Evolutionary conservation across 495 filamentous ascomycete genomes (phyloP).

Genomic region (Friedmanniomyces simplex): DNA sequence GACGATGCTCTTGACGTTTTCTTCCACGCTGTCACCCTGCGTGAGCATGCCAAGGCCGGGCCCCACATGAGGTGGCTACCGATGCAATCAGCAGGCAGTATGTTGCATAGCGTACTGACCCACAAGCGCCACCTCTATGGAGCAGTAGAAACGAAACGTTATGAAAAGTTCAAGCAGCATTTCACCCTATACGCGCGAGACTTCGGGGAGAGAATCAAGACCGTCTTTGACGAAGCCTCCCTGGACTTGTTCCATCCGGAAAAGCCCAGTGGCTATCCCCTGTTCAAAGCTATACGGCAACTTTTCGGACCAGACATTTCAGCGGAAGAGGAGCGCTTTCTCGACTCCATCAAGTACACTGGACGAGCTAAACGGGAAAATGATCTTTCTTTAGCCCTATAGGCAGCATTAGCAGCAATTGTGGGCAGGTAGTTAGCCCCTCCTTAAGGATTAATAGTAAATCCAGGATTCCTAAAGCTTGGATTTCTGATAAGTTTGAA

Average conservation of each 20-base stretch:
- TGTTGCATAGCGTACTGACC: background rate
- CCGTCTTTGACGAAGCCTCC: background rate
- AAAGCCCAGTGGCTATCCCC: background rate
- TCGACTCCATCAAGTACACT: background rate
- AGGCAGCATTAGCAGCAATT: too few species aligned
- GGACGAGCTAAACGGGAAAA: background rate
- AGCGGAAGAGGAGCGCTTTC: background rate
- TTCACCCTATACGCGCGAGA: too few species aligned
- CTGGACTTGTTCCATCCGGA: background rate
- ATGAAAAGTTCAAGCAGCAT: background rate
- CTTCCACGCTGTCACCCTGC: background rate
- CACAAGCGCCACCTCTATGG: background rate
- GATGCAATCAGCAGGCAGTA: background rate
- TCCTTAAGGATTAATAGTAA: too few species aligned
- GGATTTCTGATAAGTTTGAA: too few species aligned
- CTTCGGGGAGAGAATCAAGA: too few species aligned
- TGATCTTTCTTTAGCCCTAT: too few species aligned
- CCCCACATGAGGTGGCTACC: background rate
- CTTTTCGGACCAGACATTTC: background rate
- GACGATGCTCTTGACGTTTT: slow-evolving; percentile 5
- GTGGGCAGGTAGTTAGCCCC: too few species aligned
- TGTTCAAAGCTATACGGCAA: background rate
- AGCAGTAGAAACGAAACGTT: background rate
- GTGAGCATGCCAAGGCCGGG: background rate
- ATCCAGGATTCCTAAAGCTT: too few species aligned